Evolutionary conservation across 495 filamentous ascomycete genomes (phyloP).

Genomic region (Aspergillus heteromorphus): DNA sequence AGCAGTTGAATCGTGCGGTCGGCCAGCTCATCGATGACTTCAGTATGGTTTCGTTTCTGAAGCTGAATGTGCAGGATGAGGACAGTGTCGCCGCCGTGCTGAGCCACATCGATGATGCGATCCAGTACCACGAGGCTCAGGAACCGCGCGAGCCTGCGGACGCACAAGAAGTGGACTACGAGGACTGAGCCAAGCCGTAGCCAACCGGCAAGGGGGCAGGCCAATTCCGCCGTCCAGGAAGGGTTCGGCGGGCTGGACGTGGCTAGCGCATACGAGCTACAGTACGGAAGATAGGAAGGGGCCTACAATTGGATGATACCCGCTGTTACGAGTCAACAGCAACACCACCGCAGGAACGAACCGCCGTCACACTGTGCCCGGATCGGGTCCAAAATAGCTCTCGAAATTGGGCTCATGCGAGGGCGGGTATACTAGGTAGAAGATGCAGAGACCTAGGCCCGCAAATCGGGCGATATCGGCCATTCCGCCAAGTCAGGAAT

Average conservation of each 20-base stretch:
- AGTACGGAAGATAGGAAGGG: neutral
- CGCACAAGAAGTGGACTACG: constrained; percentile 63
- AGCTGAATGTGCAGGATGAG: constrained; percentile 85
- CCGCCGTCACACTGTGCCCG: neutral
- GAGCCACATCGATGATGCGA: constrained; percentile 94
- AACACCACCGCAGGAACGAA: neutral
- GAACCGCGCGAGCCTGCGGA: constrained; percentile 85
- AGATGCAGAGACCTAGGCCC: neutral
- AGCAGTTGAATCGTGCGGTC: constrained; percentile 75
- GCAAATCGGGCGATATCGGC: neutral
- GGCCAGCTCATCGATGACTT: constrained; percentile 90
- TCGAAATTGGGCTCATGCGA: neutral
- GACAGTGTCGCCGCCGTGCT: constrained; percentile 88
- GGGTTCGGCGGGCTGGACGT: neutral
- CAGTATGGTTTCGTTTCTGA: constrained; percentile 93
- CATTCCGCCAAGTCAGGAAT: neutral
- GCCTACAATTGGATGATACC: neutral
- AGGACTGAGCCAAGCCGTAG: constrained; percentile 44
- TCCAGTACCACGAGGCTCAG: constrained; percentile 94
- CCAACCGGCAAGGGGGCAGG: constrained; percentile 3
- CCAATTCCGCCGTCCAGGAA: neutral
- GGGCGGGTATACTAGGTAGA: neutral
- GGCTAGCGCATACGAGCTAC: neutral
- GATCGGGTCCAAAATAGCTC: neutral
- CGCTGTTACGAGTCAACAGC: neutral